phyloP scores from a whole-genome alignment of 2,329 filamentous ascomycete species.

The Aspergillus aculeatinus region DNA sequence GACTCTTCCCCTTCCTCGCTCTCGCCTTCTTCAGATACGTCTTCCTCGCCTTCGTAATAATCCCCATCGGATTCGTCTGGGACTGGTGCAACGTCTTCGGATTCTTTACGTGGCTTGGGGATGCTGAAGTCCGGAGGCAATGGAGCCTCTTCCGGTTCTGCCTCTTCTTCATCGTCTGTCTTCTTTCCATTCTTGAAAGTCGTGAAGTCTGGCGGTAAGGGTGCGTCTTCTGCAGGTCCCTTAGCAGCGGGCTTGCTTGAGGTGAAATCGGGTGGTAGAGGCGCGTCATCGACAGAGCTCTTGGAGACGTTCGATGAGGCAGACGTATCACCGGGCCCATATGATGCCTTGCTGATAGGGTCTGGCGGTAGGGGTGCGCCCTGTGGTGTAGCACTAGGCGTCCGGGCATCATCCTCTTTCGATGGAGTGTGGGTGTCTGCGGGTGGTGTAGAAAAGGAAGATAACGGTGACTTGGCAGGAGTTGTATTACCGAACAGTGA shows the following conservation, averaged over 20 bases:
- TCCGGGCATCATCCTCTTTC: constrained; percentile 30
- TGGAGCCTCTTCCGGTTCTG: constrained; percentile 21
- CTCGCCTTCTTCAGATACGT: constrained; percentile 10
- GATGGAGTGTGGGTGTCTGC: constrained; percentile 40
- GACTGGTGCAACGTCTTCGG: constrained; percentile 30
- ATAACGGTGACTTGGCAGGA: constrained; percentile 25
- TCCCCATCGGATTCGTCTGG: constrained; percentile 35
- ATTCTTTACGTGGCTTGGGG: constrained; percentile 19
- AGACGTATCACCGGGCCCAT: constrained; percentile 51
- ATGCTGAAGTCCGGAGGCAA: constrained; percentile 30
- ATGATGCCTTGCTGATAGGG: constrained; percentile 46
- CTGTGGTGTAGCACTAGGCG: constrained; percentile 28
- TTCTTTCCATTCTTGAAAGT: not conserved
- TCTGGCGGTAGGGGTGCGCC: constrained; percentile 47
- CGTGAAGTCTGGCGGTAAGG: constrained; percentile 28
- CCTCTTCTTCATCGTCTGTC: constrained; percentile 12
- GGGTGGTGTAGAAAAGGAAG: constrained; percentile 30
- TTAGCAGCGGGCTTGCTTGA: constrained; percentile 18
- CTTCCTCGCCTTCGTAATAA: constrained; percentile 40
- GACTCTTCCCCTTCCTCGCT: constrained; percentile 23
- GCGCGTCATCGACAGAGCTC: constrained; percentile 42
- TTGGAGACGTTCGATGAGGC: constrained; percentile 46
- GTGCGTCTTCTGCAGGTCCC: constrained; percentile 21
- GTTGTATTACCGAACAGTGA: constrained; percentile 30
- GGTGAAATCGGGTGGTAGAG: constrained; percentile 35